A percentile compares a stretch with the other conserved stretches of the same genome.
These are phyloP conservation scores for Rehmannia glutinosa DNA, from an alignment of 257 asterid species.

Conservation along the genomic window DNA sequence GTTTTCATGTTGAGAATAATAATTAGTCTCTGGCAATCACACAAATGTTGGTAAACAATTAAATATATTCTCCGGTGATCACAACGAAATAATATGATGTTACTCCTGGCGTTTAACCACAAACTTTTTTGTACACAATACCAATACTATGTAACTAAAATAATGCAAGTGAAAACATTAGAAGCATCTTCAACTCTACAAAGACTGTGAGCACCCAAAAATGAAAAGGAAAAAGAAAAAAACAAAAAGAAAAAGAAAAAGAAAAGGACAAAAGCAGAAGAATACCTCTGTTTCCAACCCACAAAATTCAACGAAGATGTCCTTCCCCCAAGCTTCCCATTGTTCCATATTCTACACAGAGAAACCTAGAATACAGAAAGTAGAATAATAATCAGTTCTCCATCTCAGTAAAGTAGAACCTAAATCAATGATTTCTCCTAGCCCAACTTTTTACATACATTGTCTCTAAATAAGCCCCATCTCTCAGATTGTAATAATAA, in stretches of 20 bases:
- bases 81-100: background rate
- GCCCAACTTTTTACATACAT: background rate
- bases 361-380: constrained; percentile 20
- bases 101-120: background rate
- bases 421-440: background rate
- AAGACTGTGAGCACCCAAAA: background rate
- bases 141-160: background rate
- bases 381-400: background rate
- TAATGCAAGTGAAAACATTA: background rate
- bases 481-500: no score
- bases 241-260: no score
- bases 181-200: background rate
- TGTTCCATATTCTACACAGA: constrained; percentile 33
- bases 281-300: constrained; percentile 49
- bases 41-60: background rate
- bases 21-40: background rate
- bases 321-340: constrained; percentile 25
- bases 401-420: background rate
- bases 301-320: constrained; percentile 27
- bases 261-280: no score
- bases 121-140: background rate
- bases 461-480: background rate
- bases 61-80: constrained; percentile 11
- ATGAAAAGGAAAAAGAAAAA: background rate
- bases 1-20: background rate